These are phyloP conservation scores for Trichoderma sp. DNA, from an alignment of 2,329 filamentous ascomycete genomes.

Conservation along the genomic window DNA sequence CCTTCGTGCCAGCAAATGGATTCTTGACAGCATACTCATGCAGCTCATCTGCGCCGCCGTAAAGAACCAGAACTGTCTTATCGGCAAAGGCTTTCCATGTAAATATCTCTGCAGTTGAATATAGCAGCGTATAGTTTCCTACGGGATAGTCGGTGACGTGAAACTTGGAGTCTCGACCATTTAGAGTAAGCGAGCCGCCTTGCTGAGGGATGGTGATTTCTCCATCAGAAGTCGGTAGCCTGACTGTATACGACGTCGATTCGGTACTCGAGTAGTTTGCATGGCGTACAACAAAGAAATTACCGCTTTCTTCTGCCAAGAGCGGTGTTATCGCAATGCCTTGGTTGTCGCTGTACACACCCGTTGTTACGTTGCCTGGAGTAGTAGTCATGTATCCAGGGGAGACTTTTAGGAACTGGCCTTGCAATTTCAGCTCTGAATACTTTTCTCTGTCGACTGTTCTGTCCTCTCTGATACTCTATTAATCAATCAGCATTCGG, in stretches of 20 bases:
- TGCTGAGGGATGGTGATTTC: conserved; percentile 58
- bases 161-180: conserved; percentile 65
- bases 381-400: conserved; percentile 64
- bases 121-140: conserved; percentile 58
- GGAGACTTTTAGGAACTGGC: conserved; percentile 71
- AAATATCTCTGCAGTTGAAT: conserved; percentile 68
- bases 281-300: conserved; percentile 68
- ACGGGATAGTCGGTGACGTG: conserved; percentile 66
- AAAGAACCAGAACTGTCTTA: conserved; percentile 61
- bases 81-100: conserved; percentile 64
- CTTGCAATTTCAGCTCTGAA: conserved; percentile 72
- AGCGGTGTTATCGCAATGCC: conserved; percentile 62
- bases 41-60: conserved; percentile 59
- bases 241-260: conserved; percentile 62
- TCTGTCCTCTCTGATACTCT: conserved; percentile 64
- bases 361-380: conserved; percentile 49
- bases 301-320: conserved; percentile 49
- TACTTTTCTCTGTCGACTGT: conserved; percentile 72
- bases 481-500: conserved; percentile 26
- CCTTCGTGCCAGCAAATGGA: conserved; percentile 23
- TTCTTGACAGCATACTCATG: conserved; percentile 58
- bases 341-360: conserved; percentile 51
- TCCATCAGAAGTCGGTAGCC: conserved; percentile 57
- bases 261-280: conserved; percentile 58
- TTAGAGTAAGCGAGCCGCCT: conserved; percentile 55